Conservation (phyloP, 2,329 filamentous ascomycete species). For the Cryphonectria radicalis region DNA sequence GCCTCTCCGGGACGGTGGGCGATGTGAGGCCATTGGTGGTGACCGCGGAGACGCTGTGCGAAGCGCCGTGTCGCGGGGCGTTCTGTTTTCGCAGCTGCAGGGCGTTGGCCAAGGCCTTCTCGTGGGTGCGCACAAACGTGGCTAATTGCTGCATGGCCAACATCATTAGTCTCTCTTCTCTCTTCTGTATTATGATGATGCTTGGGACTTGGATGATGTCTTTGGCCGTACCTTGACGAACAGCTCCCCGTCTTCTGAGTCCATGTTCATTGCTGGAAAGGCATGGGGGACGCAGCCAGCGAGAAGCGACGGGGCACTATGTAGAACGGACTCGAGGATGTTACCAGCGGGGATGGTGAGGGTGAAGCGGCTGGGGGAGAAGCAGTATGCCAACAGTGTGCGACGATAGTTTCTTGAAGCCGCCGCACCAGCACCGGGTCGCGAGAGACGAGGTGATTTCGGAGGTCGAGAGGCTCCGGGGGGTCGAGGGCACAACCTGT, state of each 20-base stretch:
- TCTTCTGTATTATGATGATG: background rate
- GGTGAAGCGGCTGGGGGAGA: constrained; percentile 9
- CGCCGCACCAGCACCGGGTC: constrained; percentile 13
- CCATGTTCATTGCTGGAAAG: constrained; percentile 65
- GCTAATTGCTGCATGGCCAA: constrained; percentile 76
- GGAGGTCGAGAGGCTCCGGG: constrained; percentile 11
- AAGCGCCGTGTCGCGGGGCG: constrained; percentile 68
- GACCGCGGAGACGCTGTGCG: constrained; percentile 66
- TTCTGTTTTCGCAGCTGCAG: constrained; percentile 81
- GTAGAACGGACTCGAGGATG: constrained; percentile 33
- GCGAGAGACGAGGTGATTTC: constrained; percentile 21
- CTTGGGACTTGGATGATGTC: background rate
- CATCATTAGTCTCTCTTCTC: constrained; percentile 36
- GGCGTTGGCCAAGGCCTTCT: constrained; percentile 95
- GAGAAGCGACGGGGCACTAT: constrained; percentile 11
- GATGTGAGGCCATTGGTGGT: constrained; percentile 50
- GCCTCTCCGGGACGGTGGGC: constrained; percentile 63
- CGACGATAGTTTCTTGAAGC: constrained; percentile 17
- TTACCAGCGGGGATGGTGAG: constrained; percentile 17
- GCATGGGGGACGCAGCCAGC: constrained; percentile 45
- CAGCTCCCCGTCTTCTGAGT: constrained; percentile 86
- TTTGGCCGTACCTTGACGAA: constrained; percentile 74
- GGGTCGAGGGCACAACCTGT: constrained; percentile 26
- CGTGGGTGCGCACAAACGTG: constrained; percentile 94
- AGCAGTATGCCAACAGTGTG: constrained; percentile 26